Base-by-base conservation (phyloP, 495 filamentous ascomycete genomes). In the Rostrohypoxylon terebratum region DNA sequence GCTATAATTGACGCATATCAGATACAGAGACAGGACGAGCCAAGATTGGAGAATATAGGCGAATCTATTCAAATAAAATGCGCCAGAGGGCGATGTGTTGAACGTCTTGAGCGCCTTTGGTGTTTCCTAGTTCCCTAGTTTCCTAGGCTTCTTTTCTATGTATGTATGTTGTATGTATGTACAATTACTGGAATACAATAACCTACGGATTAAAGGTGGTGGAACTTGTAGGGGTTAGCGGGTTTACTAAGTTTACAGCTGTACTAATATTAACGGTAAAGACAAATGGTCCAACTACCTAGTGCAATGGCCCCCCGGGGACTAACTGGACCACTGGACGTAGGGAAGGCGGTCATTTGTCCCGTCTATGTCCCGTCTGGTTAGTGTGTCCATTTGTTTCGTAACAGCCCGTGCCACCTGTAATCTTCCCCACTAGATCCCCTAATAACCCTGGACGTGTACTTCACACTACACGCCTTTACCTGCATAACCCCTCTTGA, bases 1-100 rank as follows among this genome's bases (percentile, higher is more conserved):
- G 72, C 71, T 76, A 78, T 70, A 65, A 68, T 59, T 60, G 63
- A 75, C 69, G 74, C 76, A 78, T 76, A 69, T 51, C 63, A 42
- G 13, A 42, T 42, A 53, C 7, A 31, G 4, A 53, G 61, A 21
- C 8, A 58, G 42, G 42, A 51, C 23, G 33, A 47, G 34, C 21
- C 38, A 10, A 10, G 6, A 20, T 18, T 9, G 28, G 25, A 14
- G 47, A 59, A 48, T 31, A 59, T 59, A 14, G 14, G 69, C 50
- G 45, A 63, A 65, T 65, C 21, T 59, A 51, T 16, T 68, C 58
- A 31, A 21, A 53, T 23, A 34, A 45, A 9, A 34, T 33, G 59
- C 68, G 18, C 31, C 50, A 31, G 44, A 45, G 51, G 33, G 25
- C 25, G 40, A 57, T 59, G 16, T 72, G n/a, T 59, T 28, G 44